Evolutionary conservation across 148 eudicot species (phyloP), one percentile per base, ranked within the genome.

Genomic region (Silene uniflora): DNA sequence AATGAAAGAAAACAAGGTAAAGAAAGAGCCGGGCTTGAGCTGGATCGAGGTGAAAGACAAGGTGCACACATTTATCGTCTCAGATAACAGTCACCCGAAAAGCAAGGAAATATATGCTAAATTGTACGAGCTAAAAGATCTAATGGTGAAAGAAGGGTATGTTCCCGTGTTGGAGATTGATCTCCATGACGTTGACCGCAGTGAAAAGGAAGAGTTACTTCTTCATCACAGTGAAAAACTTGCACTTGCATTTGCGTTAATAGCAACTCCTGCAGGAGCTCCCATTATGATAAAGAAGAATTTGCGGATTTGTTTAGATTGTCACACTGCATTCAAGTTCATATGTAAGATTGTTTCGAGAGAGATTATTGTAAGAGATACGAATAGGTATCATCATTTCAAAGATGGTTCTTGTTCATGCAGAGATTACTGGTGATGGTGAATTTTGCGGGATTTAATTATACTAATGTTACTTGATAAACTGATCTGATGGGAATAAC

Each of bases 21-120:
- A 89, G 83, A 91, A 91, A 80, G 93, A 87, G 60, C 96, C 96
- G 2, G 96, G 93, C 7, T 80, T 87, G 86, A 91, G 96, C 76
- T 91, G 93, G 93, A 80, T 91, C 44, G 96, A 91, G 78, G 74
- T 89, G 44, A 85, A 86, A 81, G 84, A 84, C 67, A 85, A 78
- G 73, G 77, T 91, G 10, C 81, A 89, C 81, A 89, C 93, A 6
- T 91, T 91, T 69, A 71, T 86, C 32, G 92, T 87, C 44, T 91
- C 89, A 73, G 92, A 89, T 58, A 81, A 84, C 72, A 87, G 84
- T 75, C 90, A 91, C 77, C 78, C 87, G 5, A 80, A 83, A 79
- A 88, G 85, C 71, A 70, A 73, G 47, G 91, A 91, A 52, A 91
- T 91, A 67, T 89, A 87, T 67, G 82, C 77, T 2, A 91, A 87